Percentiles rank a stretch among this genome's conserved stretches.
Evolutionary conservation across 495 filamentous ascomycete species (phyloP).

Genomic region (Xylaria sp.): DNA sequence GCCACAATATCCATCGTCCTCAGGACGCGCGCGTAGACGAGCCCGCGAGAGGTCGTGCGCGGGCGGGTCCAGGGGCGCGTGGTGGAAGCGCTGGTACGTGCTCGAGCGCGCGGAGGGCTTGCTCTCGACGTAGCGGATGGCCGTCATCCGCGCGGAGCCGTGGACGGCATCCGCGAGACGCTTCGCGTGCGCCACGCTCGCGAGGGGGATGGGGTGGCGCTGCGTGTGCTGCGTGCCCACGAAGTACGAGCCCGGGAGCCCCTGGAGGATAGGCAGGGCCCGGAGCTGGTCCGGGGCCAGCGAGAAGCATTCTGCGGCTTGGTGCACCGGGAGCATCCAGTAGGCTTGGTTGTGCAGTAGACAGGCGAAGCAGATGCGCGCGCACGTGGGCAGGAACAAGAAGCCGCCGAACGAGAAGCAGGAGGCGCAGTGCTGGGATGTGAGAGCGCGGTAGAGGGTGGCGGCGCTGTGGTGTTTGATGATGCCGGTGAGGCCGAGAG

Average conservation of each 20-base stretch:
- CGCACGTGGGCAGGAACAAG: neutral
- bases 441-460: neutral
- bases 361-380: neutral
- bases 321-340: neutral
- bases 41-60: neutral
- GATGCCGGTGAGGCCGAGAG: neutral
- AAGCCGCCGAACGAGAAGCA: neutral
- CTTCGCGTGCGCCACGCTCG: neutral
- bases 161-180: neutral
- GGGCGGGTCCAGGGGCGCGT: neutral
- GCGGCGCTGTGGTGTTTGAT: neutral
- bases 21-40: neutral
- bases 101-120: neutral
- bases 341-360: slow-evolving; percentile 3
- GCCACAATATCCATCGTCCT: neutral
- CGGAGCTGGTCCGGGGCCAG: neutral
- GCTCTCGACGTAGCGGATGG: neutral
- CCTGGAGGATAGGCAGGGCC: neutral
- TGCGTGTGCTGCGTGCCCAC: neutral
- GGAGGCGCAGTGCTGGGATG: neutral
- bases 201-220: neutral
- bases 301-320: neutral
- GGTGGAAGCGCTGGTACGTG: neutral
- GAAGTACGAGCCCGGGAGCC: neutral
- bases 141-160: neutral